Percentiles rank a stretch among this genome's conserved stretches.
These are phyloP conservation scores for Halteria grandinella DNA, from an alignment of 73 alveolate species.

Conservation along the genomic window DNA sequence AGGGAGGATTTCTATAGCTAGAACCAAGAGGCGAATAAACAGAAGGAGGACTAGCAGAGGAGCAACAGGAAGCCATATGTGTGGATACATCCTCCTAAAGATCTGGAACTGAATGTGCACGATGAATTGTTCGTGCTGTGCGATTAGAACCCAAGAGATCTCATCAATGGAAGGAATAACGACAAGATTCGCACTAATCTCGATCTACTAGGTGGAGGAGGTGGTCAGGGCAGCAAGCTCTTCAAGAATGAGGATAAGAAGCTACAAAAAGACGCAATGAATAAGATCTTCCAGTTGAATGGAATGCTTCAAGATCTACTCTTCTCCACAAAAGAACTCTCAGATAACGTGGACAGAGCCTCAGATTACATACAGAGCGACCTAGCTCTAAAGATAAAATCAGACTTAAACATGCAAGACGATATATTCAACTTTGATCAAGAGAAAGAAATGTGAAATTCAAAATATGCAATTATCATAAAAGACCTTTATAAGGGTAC, in stretches of 20 bases:
- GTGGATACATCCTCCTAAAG: slow-evolving; percentile 74
- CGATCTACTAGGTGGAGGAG: slow-evolving; percentile 4
- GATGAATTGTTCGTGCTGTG: slow-evolving; percentile 61
- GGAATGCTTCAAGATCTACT: slow-evolving; percentile 29
- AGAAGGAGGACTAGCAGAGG: slow-evolving; percentile 10
- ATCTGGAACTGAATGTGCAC: neutral
- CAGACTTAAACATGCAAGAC: too few species aligned
- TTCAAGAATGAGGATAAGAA: slow-evolving; percentile 63
- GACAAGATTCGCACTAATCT: neutral
- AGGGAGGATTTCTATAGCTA: neutral
- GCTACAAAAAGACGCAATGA: slow-evolving; percentile 40
- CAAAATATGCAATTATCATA: too few species aligned
- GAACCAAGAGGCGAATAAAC: too few species aligned
- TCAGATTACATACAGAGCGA: neutral
- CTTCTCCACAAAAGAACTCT: slow-evolving; percentile 26
- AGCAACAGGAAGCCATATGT: slow-evolving; percentile 76
- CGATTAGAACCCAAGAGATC: slow-evolving; percentile 54
- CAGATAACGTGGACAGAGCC: slow-evolving; percentile 1
- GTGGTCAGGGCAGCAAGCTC: slow-evolving; percentile 8
- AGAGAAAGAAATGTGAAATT: too few species aligned
- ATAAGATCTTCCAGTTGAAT: slow-evolving; percentile 19
- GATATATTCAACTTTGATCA: too few species aligned
- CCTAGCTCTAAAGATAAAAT: slow-evolving; percentile 15
- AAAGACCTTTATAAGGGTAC: too few species aligned
- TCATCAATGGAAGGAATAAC: neutral